Evolutionary conservation across 2,329 filamentous ascomycete species (phyloP).

Genomic region (Botrytis byssoidea): DNA sequence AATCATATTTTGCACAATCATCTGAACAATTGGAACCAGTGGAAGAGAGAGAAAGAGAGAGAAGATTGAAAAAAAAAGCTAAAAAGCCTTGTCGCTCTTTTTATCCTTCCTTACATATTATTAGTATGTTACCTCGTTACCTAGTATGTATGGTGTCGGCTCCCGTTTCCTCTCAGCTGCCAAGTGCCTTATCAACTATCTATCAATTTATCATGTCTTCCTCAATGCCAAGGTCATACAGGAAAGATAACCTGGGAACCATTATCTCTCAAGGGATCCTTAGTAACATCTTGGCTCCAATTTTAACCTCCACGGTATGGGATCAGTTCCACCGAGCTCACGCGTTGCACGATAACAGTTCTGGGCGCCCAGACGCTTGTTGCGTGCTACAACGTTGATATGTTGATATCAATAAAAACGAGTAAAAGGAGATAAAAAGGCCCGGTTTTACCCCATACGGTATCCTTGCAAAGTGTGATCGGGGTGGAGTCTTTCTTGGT

Average conservation of each 20-base stretch:
- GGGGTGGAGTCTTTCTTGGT: not conserved
- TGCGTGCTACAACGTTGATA: not conserved
- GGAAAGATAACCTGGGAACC: not conserved
- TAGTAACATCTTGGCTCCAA: not conserved
- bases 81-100: not conserved
- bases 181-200: not conserved
- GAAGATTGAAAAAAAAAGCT: not conserved
- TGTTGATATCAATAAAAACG: not conserved
- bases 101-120: not conserved
- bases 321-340: not conserved
- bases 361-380: conserved; percentile 7
- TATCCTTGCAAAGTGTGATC: not conserved
- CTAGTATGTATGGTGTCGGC: not conserved
- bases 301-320: not conserved
- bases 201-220: not conserved
- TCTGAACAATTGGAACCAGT: conserved; percentile 1
- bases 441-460: conserved; percentile 9
- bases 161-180: not conserved
- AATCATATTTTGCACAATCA: not conserved
- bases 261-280: not conserved
- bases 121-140: not conserved
- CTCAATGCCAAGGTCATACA: not conserved
- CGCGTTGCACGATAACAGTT: not conserved
- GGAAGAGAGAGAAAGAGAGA: not conserved
- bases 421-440: not conserved